Evolutionary conservation across 805 yeast genomes (phyloP), one percentile per base, ranked within the genome.

Genomic region (Pichia thaimueangensis): DNA sequence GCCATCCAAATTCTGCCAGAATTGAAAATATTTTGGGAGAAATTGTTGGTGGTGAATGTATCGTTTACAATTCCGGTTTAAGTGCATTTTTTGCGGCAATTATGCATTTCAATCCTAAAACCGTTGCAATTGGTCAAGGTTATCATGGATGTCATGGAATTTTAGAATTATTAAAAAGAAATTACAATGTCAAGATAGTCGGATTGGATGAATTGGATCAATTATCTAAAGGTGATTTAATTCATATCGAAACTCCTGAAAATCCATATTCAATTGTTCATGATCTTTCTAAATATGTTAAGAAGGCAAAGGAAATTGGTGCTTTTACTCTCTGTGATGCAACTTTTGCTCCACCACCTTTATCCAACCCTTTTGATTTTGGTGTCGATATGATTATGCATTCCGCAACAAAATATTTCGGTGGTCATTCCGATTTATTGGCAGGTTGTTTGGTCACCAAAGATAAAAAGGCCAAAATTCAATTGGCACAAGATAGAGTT

Each of bases 271-370:
- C 95, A 1, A 64, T 69, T 3, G 73, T 80, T 12, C 70, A 69
- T 50, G 86, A 85, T 58, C 74, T 89, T 43, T 60, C 64, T 31
- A 60, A 72, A 37, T 82, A 74, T 55, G 89, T 86, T 4, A 68
- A 75, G 2, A 71, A 70, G 47, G 95, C 95, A 1, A 95, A 86
- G 57, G 65, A 70, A 2, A 75, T 76, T 42, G 95, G 95, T 16
- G 96, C 95, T 0, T 53, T 68, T 20, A 63, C 89, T 12, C 55
- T 78, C 21, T 79, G 86, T 13, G 97, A 89, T 62, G 73, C 96
- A 6, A 91, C 97, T 0, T 86, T 91, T 63, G 97, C 96, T 9
- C 96, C 97, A 17, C 95, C 95, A 12, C 96, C 96, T 15, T 64
- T 88, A 44, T 83, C 78, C 53, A 76, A 86, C 47, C 91, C 95